These are phyloP conservation scores for Tylopilus rubrobrunneus DNA, from an alignment of 768 basidiomycete species.

Conservation along the genomic window DNA sequence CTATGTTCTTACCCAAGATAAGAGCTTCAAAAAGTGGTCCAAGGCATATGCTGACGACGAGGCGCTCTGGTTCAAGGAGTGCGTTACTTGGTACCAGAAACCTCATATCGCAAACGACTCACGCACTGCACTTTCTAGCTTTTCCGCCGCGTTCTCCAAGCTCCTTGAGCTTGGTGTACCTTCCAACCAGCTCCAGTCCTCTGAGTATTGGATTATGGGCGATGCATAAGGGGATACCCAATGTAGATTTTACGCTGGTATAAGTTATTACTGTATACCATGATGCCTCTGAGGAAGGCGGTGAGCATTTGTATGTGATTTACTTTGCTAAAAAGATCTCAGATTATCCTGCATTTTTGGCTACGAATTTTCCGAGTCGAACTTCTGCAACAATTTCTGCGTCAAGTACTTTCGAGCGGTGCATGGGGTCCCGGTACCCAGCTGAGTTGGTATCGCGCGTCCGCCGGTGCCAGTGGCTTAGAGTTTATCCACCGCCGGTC, in stretches of 20 bases:
- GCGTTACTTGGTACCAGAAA: slow-evolving; percentile 27
- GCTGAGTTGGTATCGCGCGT: no score
- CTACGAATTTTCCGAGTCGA: no score
- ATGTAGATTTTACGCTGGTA: background rate
- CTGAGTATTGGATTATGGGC: slow-evolving; percentile 72
- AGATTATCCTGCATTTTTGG: no score
- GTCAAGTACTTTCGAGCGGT: no score
- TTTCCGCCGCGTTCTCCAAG: slow-evolving; percentile 70
- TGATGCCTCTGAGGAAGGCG: background rate
- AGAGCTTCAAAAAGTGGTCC: slow-evolving; percentile 85
- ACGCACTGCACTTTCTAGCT: slow-evolving; percentile 46
- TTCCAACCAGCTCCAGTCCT: slow-evolving; percentile 61
- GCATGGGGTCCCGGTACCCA: no score
- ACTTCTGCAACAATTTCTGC: no score
- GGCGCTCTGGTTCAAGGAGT: slow-evolving; percentile 94
- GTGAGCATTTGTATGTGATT: background rate
- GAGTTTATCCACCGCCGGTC: no score
- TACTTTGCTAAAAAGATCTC: background rate
- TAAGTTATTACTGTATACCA: background rate
- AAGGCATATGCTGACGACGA: slow-evolving; percentile 84
- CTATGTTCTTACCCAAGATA: slow-evolving; percentile 85
- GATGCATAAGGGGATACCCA: slow-evolving; percentile 29
- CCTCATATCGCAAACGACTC: background rate
- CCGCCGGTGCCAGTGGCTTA: no score
- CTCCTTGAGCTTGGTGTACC: slow-evolving; percentile 96